These are phyloP conservation scores for Cryptosporidium canis DNA, from an alignment of 169 alveolate genomes.

Conservation along the genomic window DNA sequence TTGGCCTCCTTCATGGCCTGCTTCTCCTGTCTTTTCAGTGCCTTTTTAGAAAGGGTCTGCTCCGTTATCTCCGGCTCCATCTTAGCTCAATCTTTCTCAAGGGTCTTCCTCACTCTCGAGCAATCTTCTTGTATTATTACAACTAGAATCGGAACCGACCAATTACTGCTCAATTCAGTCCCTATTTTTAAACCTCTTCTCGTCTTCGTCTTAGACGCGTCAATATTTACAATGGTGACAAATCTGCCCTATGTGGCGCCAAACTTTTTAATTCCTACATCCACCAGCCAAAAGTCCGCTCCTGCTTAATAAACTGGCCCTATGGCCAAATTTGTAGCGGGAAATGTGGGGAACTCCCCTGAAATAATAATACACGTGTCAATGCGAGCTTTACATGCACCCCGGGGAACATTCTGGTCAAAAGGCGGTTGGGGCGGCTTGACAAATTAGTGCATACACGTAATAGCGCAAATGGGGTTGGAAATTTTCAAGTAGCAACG, in stretches of 20 bases:
- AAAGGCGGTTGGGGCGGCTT: neutral
- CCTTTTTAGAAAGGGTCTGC: slow-evolving; percentile 55
- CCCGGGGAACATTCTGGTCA: neutral
- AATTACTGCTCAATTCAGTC: no score
- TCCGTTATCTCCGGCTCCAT: neutral
- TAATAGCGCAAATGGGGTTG: no score
- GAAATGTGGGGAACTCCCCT: neutral
- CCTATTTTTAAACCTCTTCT: no score
- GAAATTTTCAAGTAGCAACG: no score
- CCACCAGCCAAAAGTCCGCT: neutral
- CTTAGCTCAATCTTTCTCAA: no score
- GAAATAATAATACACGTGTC: neutral
- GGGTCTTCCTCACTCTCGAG: no score
- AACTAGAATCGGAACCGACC: no score
- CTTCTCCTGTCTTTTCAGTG: slow-evolving; percentile 38
- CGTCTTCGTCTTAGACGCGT: neutral
- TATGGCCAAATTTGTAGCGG: neutral
- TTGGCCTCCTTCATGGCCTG: slow-evolving; percentile 20
- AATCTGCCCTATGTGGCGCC: neutral
- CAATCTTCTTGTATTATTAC: no score
- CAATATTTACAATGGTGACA: neutral
- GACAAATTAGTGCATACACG: neutral
- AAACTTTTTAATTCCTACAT: neutral
- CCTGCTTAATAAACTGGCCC: neutral
- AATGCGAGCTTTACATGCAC: neutral